Evolutionary conservation across 805 yeast genomes (phyloP).

Genomic region (Yarrowia yakushimensis): DNA sequence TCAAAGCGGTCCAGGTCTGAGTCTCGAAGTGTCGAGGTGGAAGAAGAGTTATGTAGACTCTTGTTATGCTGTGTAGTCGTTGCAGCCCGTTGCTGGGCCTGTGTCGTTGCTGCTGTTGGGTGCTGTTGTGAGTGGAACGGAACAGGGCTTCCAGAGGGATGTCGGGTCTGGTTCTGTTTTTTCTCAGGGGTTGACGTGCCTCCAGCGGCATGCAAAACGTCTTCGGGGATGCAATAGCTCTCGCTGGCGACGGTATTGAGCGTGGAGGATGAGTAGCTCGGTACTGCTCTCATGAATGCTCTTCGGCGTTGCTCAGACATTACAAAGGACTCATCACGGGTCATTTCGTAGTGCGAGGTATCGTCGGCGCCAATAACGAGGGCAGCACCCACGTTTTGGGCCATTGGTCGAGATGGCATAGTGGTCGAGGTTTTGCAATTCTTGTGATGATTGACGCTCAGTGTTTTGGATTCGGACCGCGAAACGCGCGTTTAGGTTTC

Average conservation of each 20-base stretch:
- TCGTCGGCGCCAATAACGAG: conserved; percentile 9
- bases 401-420: conserved; percentile 13
- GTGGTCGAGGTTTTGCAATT: not conserved
- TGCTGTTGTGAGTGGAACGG: not conserved
- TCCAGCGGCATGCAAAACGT: conserved; percentile 6
- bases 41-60: not conserved
- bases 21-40: not conserved
- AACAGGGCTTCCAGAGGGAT: not conserved
- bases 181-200: conserved; percentile 20
- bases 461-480: conserved; percentile 7
- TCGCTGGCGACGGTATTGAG: conserved; percentile 18
- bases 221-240: conserved; percentile 20
- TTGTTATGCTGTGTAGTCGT: not conserved
- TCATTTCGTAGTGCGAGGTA: conserved; percentile 9
- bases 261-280: conserved; percentile 20
- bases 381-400: conserved; percentile 1
- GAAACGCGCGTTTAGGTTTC: conserved; percentile 20
- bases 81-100: not conserved
- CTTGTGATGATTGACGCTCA: conserved; percentile 9
- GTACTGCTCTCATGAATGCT: conserved; percentile 11
- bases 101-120: not conserved
- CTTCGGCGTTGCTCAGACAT: conserved; percentile 15
- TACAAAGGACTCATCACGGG: conserved; percentile 22
- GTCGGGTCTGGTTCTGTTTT: not conserved
- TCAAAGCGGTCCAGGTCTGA: conserved; percentile 19